phyloP scores from a whole-genome alignment of 2,329 filamentous ascomycete species.

The Hypoxylon sp. region DNA sequence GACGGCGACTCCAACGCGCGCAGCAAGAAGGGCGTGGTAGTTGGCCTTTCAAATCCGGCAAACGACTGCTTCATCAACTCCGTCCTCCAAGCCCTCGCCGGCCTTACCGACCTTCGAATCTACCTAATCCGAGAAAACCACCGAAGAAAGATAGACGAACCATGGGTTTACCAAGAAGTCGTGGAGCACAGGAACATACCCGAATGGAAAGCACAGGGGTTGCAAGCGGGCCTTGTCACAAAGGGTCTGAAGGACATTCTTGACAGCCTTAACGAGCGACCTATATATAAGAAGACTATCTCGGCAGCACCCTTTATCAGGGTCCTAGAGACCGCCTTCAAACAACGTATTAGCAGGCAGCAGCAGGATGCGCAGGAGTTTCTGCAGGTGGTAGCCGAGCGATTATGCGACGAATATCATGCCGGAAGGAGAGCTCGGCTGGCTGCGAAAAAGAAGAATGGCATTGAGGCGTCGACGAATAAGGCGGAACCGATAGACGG shows the following conservation, averaged over 20 bases:
- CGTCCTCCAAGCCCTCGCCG: slow-evolving; percentile 91
- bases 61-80: slow-evolving; percentile 99
- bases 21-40: slow-evolving; percentile 82
- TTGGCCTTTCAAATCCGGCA: slow-evolving; percentile 89
- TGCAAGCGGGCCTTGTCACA: slow-evolving; percentile 87
- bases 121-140: slow-evolving; percentile 95
- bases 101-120: slow-evolving; percentile 86
- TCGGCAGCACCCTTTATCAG: slow-evolving; percentile 86
- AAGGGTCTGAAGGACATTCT: slow-evolving; percentile 91
- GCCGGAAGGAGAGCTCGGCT: slow-evolving; percentile 81
- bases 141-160: slow-evolving; percentile 82
- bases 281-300: slow-evolving; percentile 93
- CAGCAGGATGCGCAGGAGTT: slow-evolving; percentile 99
- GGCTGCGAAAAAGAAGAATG: slow-evolving; percentile 60
- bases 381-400: slow-evolving; percentile 90
- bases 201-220: slow-evolving; percentile 71
- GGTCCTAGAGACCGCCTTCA: slow-evolving; percentile 86
- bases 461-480: slow-evolving; percentile 19
- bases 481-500: slow-evolving; percentile 45
- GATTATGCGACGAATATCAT: slow-evolving; percentile 93
- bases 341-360: slow-evolving; percentile 89
- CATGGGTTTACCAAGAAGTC: slow-evolving; percentile 77
- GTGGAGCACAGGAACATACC: slow-evolving; percentile 59
- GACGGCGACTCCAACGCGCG: slow-evolving; percentile 78
- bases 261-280: slow-evolving; percentile 91